These are phyloP conservation scores for Niveomyces coronatus DNA, from an alignment of 2,329 filamentous ascomycete genomes.

Conservation along the genomic window DNA sequence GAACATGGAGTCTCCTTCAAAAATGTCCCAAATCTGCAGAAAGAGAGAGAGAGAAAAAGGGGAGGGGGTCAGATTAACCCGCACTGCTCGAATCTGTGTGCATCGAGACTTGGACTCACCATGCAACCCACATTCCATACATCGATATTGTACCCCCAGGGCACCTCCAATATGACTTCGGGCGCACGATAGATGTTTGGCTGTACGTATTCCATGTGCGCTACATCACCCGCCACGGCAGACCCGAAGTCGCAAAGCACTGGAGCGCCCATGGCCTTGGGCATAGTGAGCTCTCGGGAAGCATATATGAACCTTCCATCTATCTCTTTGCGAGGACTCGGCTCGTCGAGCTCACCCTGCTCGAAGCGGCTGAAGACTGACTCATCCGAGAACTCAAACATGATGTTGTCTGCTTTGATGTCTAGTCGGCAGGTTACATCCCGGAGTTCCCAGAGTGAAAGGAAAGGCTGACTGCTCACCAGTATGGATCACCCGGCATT, in stretches of 20 bases:
- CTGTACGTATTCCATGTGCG: slow-evolving; percentile 28
- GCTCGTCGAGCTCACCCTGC: slow-evolving; percentile 23
- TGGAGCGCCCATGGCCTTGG: slow-evolving; percentile 20
- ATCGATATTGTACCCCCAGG: slow-evolving; percentile 28
- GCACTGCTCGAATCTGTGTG: no score
- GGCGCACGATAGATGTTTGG: slow-evolving; percentile 31
- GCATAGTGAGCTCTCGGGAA: slow-evolving; percentile 28
- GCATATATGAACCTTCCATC: slow-evolving; percentile 28
- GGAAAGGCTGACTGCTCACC: no score
- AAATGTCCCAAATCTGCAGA: slow-evolving; percentile 37
- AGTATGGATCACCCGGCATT: slow-evolving; percentile 35
- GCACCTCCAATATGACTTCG: slow-evolving; percentile 35
- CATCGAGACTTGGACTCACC: slow-evolving; percentile 24
- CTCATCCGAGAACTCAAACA: slow-evolving; percentile 14
- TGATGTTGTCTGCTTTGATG: slow-evolving; percentile 19
- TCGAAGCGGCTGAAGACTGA: slow-evolving; percentile 17
- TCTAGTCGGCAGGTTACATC: no score
- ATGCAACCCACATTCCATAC: slow-evolving; percentile 39
- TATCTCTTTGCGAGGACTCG: slow-evolving; percentile 28
- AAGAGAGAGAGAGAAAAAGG: no score
- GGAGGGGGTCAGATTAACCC: no score
- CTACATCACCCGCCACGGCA: slow-evolving; percentile 24
- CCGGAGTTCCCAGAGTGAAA: no score
- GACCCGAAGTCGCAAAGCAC: slow-evolving; percentile 42
- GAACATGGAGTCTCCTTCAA: slow-evolving; percentile 35